phyloP scores from a whole-genome alignment of 257 asterid species.

The Capsicum baccatum region DNA sequence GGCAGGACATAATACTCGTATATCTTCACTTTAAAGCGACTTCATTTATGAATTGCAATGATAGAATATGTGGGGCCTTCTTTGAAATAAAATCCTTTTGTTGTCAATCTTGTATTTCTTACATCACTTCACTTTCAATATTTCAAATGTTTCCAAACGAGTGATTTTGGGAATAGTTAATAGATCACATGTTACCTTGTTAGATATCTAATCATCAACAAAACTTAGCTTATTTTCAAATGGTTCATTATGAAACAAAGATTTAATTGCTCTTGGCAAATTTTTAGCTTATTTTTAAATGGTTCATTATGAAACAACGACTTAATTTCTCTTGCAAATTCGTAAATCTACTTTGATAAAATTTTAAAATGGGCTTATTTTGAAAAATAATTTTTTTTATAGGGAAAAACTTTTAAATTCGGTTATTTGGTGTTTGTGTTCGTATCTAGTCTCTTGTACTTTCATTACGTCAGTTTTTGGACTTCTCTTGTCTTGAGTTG shows the following conservation, averaged over 20 bases:
- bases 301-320: constrained; percentile 26
- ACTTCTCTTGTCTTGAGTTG: too few species aligned
- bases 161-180: constrained; percentile 36
- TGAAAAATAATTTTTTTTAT: background rate
- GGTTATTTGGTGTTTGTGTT: too few species aligned
- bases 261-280: background rate
- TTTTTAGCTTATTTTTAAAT: constrained; percentile 30
- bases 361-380: background rate
- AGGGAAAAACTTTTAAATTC: too few species aligned
- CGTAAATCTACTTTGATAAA: background rate
- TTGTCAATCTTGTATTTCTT: background rate
- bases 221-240: constrained; percentile 35
- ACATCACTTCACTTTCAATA: background rate
- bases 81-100: constrained; percentile 15
- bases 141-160: constrained; percentile 28
- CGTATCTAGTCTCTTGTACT: too few species aligned
- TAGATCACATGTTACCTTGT: constrained; percentile 34
- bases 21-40: constrained; percentile 51
- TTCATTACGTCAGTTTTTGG: too few species aligned
- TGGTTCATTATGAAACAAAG: constrained; percentile 27
- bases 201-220: constrained; percentile 39
- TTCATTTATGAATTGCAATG: constrained; percentile 51
- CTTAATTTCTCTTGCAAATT: background rate
- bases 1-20: constrained; percentile 35
- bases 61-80: constrained; percentile 47